Conservation (phyloP, 2,329 filamentous ascomycete genomes). For the Madurella mycetomatis region DNA sequence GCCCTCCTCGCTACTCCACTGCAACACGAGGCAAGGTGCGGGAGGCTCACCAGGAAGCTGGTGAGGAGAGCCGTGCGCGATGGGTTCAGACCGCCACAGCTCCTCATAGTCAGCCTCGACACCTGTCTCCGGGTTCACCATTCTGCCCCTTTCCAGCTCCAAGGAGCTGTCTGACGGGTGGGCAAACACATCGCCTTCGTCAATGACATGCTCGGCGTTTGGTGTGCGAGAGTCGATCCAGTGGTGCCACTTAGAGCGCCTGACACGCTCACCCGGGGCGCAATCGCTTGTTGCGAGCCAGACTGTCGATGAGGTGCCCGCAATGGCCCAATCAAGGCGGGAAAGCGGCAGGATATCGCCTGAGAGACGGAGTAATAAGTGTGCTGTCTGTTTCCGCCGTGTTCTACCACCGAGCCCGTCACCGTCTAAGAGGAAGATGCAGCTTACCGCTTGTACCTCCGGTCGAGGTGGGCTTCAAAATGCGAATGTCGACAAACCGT, state of each 20-base stretch:
- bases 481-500: constrained; percentile 59
- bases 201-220: constrained; percentile 37
- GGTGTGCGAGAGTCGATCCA: constrained; percentile 53
- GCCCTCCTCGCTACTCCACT: constrained; percentile 30
- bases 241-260: constrained; percentile 50
- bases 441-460: constrained; percentile 2
- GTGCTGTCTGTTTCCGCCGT: background rate
- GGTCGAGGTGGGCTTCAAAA: constrained; percentile 31
- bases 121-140: constrained; percentile 55
- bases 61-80: constrained; percentile 24
- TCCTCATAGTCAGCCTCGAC: constrained; percentile 58
- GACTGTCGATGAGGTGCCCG: constrained; percentile 44
- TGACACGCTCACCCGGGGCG: constrained; percentile 26
- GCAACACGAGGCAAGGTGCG: constrained; percentile 38
- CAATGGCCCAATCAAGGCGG: constrained; percentile 62
- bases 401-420: too few species aligned
- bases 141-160: constrained; percentile 54
- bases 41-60: constrained; percentile 20
- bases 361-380: background rate
- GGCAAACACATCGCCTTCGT: constrained; percentile 51
- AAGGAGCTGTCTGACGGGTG: constrained; percentile 42
- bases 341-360: constrained; percentile 4
- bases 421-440: background rate
- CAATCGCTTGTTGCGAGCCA: constrained; percentile 18
- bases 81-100: constrained; percentile 52